These are phyloP conservation scores for Alternaria hordeiaustralica DNA, from an alignment of 2,329 filamentous ascomycete species.

Conservation along the genomic window DNA sequence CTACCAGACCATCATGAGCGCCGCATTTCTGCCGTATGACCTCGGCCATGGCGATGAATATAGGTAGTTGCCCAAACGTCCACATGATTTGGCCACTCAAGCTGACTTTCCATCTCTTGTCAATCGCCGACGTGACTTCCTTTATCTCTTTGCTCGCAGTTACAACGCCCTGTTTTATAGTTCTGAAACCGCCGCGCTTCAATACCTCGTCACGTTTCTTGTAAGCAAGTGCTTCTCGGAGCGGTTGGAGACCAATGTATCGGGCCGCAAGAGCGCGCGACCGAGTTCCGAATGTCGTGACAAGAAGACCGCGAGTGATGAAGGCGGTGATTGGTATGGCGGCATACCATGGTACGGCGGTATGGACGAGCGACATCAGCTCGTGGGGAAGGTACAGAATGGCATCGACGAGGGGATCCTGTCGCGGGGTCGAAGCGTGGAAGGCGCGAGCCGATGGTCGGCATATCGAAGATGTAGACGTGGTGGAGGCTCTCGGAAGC, in stretches of 20 bases:
- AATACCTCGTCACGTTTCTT: conserved; percentile 31
- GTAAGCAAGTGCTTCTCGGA: conserved; percentile 39
- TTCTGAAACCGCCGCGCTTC: conserved; percentile 27
- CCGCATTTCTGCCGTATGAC: conserved; percentile 45
- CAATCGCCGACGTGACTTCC: conserved; percentile 30
- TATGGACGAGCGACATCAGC: conserved; percentile 60
- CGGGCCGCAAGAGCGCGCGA: conserved; percentile 49
- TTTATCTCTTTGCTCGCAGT: conserved; percentile 22
- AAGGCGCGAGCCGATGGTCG: conserved; percentile 51
- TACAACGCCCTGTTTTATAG: conserved; percentile 20
- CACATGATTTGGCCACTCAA: conserved; percentile 33
- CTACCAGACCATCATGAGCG: conserved; percentile 38
- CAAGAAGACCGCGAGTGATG: conserved; percentile 56
- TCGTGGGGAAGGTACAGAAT: conserved; percentile 54
- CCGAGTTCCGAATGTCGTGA: conserved; percentile 55
- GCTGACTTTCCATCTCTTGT: conserved; percentile 40
- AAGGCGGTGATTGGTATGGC: conserved; percentile 63
- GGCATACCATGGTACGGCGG: conserved; percentile 60
- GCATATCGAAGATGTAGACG: background rate
- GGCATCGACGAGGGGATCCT: conserved; percentile 51
- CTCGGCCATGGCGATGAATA: conserved; percentile 49
- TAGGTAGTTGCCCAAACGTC: conserved; percentile 42
- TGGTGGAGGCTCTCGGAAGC: conserved; percentile 15
- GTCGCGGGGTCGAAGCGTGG: conserved; percentile 55
- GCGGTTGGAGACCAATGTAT: conserved; percentile 53